Evolutionary conservation across 2,329 filamentous ascomycete genomes (phyloP).

Genomic region (Apiospora kogelbergensis): DNA sequence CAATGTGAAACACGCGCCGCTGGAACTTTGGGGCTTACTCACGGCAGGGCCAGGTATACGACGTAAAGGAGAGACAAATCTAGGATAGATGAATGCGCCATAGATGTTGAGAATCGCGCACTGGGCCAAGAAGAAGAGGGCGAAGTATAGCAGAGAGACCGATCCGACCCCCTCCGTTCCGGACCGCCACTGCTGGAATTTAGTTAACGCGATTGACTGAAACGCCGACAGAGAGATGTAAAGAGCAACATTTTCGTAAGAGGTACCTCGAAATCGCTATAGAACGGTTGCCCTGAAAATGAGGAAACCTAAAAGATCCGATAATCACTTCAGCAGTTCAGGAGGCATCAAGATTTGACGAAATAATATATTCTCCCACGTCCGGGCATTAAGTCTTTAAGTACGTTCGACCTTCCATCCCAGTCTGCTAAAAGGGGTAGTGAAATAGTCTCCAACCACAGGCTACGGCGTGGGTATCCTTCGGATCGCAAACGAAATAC

Average conservation of each 20-base stretch:
- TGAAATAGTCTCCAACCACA: no score
- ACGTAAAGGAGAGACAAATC: slow-evolving; percentile 18
- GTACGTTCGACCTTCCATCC: no score
- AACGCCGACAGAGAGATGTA: neutral
- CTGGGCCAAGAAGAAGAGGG: slow-evolving; percentile 14
- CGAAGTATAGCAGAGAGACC: neutral
- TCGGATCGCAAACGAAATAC: no score
- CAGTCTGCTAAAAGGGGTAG: no score
- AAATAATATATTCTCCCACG: no score
- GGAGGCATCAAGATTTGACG: no score
- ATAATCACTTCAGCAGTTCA: no score
- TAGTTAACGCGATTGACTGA: neutral
- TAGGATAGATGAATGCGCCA: slow-evolving; percentile 17
- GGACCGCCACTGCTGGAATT: neutral
- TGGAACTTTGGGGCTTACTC: neutral
- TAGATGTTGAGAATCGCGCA: slow-evolving; percentile 16
- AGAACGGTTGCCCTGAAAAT: neutral
- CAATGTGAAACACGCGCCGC: neutral
- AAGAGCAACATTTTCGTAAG: neutral
- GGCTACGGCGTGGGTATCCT: no score
- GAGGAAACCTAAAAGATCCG: no score
- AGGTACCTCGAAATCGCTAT: neutral
- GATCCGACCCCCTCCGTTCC: neutral
- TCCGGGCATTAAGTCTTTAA: no score
- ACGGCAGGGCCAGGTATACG: slow-evolving; percentile 19